Evolutionary conservation across 371 early-diverging fungal genomes (phyloP), one percentile per base, ranked within the genome.

Genomic region (Modicella reniformis): DNA sequence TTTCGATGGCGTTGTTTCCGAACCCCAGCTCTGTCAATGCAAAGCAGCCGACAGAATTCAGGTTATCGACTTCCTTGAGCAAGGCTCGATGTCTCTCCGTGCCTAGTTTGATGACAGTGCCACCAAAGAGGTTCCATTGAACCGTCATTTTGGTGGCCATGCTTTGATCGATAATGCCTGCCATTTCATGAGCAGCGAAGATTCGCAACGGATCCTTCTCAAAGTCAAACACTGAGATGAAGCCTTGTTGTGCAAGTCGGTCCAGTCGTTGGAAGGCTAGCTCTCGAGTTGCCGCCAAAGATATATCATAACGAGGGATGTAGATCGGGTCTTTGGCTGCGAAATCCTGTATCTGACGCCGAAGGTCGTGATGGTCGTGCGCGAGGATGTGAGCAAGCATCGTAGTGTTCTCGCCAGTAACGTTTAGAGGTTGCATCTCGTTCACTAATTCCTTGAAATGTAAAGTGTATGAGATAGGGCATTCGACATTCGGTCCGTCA

Each of bases 1-100:
- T 90, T 72, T 92, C 92, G 32, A 91, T 80, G 51, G 91, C 92
- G 60, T 92, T 92, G 74, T 91, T 92, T 19, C 92, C 93, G 67
- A 87, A 92, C 12, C 92, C 92, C 47, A 91, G 66, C 81, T 92
- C 92, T 48, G 92, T 92, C 62, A 92, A 66, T 15, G 80, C 90
- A 71, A 92, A 92, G 81, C 92, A 92, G 28, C 93, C 93, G 57
- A 89, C 83, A 34, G 84, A 79, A 4, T 82, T 66, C 72, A 91
- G 63, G 50, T 81, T 79, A 68, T 92, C 90, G 50, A 88, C 82
- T 29, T 82, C 84, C 28, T 81, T 67, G 21, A 92, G 70, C 37
- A 84, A 61, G 44, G 85, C 56, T 23, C 89, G 87, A 71, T 92
- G 93, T 34, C 91, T 82, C 68, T 91, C 84, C 17, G 90, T 90